Evolutionary conservation across 1,284 basidiomycete species (phyloP).

Genomic region (Sanghuangporus weigelae): DNA sequence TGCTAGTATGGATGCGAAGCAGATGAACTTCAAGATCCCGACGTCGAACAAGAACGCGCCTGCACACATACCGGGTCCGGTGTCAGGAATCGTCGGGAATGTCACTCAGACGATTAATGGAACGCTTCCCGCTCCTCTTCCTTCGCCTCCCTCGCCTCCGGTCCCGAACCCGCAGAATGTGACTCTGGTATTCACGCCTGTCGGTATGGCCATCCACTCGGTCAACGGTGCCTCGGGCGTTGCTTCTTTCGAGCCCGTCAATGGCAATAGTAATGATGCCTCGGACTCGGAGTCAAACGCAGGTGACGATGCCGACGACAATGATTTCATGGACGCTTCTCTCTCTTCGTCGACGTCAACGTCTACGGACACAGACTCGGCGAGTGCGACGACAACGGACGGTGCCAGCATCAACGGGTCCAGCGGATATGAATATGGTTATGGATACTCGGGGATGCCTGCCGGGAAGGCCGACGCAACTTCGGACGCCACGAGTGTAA

Average conservation of each 20-base stretch:
- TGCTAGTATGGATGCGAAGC: neutral
- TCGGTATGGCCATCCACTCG: conserved; percentile 28
- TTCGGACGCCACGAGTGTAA: conserved; percentile 9
- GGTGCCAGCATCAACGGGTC: neutral
- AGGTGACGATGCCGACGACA: neutral
- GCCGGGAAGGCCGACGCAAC: neutral
- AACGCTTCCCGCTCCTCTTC: conserved; percentile 19
- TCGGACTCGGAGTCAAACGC: neutral
- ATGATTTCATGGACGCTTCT: neutral
- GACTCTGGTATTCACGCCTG: conserved; percentile 41
- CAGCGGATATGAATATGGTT: neutral
- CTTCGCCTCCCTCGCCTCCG: conserved; percentile 19
- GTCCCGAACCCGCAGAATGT: conserved; percentile 34
- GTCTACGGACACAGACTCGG: neutral
- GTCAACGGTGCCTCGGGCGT: conserved; percentile 11
- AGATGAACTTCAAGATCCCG: conserved; percentile 12
- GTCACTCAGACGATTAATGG: conserved; percentile 19
- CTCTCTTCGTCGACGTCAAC: neutral
- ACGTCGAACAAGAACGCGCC: conserved; percentile 5
- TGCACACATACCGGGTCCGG: neutral
- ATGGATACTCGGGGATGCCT: neutral
- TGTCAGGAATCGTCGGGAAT: conserved; percentile 4
- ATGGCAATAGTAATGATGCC: neutral
- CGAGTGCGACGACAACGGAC: neutral
- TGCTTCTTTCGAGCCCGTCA: conserved; percentile 13